Percentiles rank a stretch among this genome's conserved stretches.
Evolutionary conservation across 192 early-diverging fungal genomes (phyloP).

Genomic region (Umbelopsis vinacea): DNA sequence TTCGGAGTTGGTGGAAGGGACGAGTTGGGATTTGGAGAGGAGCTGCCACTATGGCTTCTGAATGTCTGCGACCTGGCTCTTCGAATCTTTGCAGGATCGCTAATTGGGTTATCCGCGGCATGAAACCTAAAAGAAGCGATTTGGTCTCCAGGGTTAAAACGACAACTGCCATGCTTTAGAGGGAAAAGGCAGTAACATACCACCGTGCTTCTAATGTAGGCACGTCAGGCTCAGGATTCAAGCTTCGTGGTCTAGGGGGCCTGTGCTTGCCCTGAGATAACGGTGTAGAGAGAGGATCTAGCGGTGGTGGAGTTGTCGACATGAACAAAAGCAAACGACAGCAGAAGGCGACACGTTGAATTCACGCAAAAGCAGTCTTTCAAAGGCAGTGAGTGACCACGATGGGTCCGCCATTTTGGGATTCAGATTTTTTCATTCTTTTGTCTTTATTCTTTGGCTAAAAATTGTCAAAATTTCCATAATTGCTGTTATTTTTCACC

Average conservation of each 20-base stretch:
- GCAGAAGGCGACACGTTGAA: not conserved
- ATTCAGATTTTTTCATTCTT: not conserved
- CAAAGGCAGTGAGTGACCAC: not conserved
- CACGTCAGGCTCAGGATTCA: conserved; percentile 34
- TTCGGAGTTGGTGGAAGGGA: conserved; percentile 44
- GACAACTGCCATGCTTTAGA: not conserved
- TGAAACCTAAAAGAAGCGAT: conserved; percentile 43
- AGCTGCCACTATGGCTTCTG: not conserved
- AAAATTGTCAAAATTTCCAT: conserved; percentile 49
- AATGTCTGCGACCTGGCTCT: conserved; percentile 19
- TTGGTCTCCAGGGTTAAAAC: not conserved
- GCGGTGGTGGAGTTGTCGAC: conserved; percentile 19
- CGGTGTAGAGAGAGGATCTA: not conserved
- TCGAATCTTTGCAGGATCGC: conserved; percentile 26
- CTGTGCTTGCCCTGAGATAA: conserved; percentile 16
- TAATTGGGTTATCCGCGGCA: conserved; percentile 48
- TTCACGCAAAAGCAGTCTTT: not conserved
- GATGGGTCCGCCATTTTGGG: not conserved
- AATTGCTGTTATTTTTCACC: conserved; percentile 33
- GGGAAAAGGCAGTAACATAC: conserved; percentile 11
- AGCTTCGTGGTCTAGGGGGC: conserved; percentile 24
- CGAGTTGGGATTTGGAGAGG: conserved; percentile 29
- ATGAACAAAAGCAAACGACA: not conserved
- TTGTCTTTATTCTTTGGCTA: not conserved
- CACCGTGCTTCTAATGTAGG: conserved; percentile 30